Percentiles rank a stretch among this genome's conserved stretches.
Evolutionary conservation across 257 asterid species (phyloP).

Genomic region (Solanum chmielewskii): DNA sequence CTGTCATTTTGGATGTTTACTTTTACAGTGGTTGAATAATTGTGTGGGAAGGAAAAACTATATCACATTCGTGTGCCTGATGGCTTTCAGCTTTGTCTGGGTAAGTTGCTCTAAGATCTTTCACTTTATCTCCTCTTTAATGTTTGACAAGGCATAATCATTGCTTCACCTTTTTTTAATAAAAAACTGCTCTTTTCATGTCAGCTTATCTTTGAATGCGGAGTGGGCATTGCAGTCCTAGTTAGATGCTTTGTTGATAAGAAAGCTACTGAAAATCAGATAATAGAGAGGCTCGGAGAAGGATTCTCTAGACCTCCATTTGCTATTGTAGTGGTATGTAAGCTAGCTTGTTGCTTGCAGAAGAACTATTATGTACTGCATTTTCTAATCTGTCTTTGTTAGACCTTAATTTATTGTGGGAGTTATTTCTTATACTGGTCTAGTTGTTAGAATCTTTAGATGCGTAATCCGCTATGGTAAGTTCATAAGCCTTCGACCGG

Average conservation of each 20-base stretch:
- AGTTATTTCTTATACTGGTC: background rate
- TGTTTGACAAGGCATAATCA: background rate
- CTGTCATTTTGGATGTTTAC: constrained; percentile 1
- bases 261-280: constrained; percentile 65
- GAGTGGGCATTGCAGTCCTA: constrained; percentile 74
- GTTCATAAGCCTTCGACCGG: background rate
- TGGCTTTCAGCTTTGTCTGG: constrained; percentile 92
- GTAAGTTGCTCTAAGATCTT: constrained; percentile 25
- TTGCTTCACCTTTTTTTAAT: background rate
- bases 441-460: background rate
- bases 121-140: background rate
- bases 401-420: background rate
- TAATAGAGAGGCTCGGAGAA: constrained; percentile 72
- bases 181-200: constrained; percentile 7
- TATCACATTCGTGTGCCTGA: constrained; percentile 66
- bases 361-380: background rate
- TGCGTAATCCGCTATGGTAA: background rate
- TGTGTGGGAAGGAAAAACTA: constrained; percentile 94
- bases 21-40: constrained; percentile 86
- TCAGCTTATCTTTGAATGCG: constrained; percentile 89
- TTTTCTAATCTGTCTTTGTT: background rate
- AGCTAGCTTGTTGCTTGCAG: background rate
- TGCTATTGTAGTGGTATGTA: constrained; percentile 80
- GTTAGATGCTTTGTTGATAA: constrained; percentile 77
- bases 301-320: constrained; percentile 96